phyloP scores from a whole-genome alignment of 352 stramenopile species.

The Thalassiosira oceanica region DNA sequence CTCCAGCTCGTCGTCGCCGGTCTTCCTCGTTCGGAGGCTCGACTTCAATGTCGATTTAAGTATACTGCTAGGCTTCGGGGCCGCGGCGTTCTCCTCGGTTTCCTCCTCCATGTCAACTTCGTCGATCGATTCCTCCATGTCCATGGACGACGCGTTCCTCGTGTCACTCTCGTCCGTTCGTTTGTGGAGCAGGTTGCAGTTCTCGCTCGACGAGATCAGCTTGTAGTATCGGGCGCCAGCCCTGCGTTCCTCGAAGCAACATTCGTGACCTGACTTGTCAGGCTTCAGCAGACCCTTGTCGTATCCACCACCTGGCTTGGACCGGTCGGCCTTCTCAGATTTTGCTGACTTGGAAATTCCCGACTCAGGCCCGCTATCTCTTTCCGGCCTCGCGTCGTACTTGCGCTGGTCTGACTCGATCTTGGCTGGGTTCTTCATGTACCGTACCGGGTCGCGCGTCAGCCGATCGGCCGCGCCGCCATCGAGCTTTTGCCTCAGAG shows the following conservation, averaged over 20 bases:
- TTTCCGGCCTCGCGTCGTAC: conserved; percentile 9
- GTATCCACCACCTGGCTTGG: conserved; percentile 53
- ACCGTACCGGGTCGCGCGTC: conserved; percentile 65
- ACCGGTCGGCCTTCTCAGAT: too few species aligned
- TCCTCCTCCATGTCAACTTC: conserved; percentile 53
- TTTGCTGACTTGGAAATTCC: conserved; percentile 1
- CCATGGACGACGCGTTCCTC: conserved; percentile 56
- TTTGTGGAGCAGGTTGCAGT: conserved; percentile 54
- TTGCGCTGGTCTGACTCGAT: conserved; percentile 50
- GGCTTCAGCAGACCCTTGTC: conserved; percentile 52
- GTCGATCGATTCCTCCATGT: conserved; percentile 55
- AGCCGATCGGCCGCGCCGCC: conserved; percentile 65
- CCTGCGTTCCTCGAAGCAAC: conserved; percentile 74
- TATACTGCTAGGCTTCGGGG: conserved; percentile 9
- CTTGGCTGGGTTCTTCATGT: conserved; percentile 65
- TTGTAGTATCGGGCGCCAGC: conserved; percentile 43
- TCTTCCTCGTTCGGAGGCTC: neutral
- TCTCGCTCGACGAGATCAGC: conserved; percentile 18
- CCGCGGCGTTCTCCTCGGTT: neutral
- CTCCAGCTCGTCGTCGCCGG: too few species aligned
- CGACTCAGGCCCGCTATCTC: neutral
- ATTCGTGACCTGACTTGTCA: conserved; percentile 54
- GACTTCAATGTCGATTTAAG: conserved; percentile 16
- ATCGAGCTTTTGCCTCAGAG: conserved; percentile 63
- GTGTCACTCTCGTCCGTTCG: conserved; percentile 20